These are phyloP conservation scores for Lantana camara DNA, from an alignment of 257 asterid species.

Conservation along the genomic window DNA sequence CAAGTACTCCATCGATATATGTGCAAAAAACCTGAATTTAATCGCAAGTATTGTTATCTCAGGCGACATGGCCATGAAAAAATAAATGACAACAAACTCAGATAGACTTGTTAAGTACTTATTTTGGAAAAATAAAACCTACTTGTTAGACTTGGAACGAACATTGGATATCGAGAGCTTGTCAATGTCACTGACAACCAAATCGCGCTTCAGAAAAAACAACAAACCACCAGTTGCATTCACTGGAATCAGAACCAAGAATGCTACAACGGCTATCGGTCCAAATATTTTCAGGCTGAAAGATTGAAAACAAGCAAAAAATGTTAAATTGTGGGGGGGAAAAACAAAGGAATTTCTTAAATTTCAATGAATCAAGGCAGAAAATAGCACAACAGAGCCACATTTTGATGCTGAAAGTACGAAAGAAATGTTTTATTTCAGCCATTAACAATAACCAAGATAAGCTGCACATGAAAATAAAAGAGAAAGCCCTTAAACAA, in stretches of 20 bases:
- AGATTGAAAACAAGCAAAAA: conserved; percentile 18
- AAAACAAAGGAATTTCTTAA: background rate
- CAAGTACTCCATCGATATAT: conserved; percentile 79
- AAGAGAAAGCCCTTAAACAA: too few species aligned
- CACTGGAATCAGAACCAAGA: conserved; percentile 87
- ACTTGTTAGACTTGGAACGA: conserved; percentile 72
- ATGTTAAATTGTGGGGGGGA: conserved; percentile 7
- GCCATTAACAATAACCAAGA: too few species aligned
- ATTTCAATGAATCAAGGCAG: conserved; percentile 4
- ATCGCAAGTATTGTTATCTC: conserved; percentile 13
- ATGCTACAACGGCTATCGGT: conserved; percentile 76
- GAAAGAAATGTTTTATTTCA: too few species aligned
- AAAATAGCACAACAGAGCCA: background rate
- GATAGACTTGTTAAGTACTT: background rate
- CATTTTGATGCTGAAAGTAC: too few species aligned
- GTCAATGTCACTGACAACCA: conserved; percentile 92
- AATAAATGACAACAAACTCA: background rate
- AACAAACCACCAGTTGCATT: conserved; percentile 76
- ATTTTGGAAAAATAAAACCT: conserved; percentile 29
- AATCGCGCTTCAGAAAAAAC: conserved; percentile 63
- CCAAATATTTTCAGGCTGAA: conserved; percentile 84
- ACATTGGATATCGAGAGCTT: conserved; percentile 94
- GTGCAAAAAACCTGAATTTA: conserved; percentile 79
- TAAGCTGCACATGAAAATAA: too few species aligned
- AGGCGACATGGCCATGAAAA: conserved; percentile 18